These are phyloP conservation scores for Cyanidioschyzon merolae DNA, from an alignment of 23 red algal species.

Conservation along the genomic window DNA sequence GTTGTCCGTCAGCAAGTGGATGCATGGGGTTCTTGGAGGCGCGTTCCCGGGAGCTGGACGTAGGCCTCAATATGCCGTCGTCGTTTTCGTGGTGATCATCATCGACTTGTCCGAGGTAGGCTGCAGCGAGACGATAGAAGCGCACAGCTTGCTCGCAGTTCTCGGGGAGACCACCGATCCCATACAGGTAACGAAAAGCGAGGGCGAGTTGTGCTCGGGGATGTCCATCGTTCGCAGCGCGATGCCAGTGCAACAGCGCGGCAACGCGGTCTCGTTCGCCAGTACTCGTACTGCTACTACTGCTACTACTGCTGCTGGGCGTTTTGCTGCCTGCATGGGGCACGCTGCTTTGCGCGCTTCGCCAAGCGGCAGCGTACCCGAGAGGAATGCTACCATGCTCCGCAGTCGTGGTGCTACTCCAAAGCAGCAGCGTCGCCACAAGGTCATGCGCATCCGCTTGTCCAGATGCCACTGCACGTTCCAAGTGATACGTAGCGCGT, in stretches of 20 bases:
- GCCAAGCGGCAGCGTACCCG: not conserved
- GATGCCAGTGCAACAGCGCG: conserved; percentile 21
- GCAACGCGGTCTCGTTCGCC: no score
- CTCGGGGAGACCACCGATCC: conserved; percentile 17
- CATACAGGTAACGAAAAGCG: conserved; percentile 39
- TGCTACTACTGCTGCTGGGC: no score
- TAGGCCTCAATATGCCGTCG: no score
- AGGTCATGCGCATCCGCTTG: conserved; percentile 38
- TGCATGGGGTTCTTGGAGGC: no score
- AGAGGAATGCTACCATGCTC: not conserved
- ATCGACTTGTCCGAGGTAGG: no score
- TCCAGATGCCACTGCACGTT: conserved; percentile 5
- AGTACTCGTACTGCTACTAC: not conserved
- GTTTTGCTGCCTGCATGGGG: no score
- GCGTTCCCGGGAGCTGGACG: no score
- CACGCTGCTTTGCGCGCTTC: no score
- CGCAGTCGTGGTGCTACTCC: not conserved
- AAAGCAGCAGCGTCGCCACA: conserved; percentile 9
- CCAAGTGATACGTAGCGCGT: not conserved
- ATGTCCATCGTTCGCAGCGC: conserved; percentile 24
- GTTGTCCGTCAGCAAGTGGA: no score
- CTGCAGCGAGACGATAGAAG: conserved; percentile 20
- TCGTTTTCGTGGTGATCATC: no score
- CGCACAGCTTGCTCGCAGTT: conserved; percentile 16
- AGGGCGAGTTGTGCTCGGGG: conserved; percentile 30